phyloP scores from a whole-genome alignment of 176 grass and related monocot species.

The Oryza rufipogon region DNA sequence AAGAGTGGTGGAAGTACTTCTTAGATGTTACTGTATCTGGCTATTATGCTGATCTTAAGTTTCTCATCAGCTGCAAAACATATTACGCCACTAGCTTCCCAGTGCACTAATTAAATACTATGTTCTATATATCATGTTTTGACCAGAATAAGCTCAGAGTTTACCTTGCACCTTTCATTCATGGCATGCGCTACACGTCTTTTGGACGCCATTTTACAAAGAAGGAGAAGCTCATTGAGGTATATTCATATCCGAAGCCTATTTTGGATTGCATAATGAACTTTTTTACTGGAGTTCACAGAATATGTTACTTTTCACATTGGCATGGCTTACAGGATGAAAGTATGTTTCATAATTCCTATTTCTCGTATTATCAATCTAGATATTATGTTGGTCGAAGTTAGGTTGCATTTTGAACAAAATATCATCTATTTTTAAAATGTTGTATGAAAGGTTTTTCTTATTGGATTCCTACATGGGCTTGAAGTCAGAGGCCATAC shows the following conservation, averaged over 20 bases:
- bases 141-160: conserved; percentile 66
- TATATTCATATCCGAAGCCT: conserved; percentile 23
- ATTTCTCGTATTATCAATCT: background rate
- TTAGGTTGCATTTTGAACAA: background rate
- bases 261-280: conserved; percentile 4
- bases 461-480: background rate
- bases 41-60: background rate
- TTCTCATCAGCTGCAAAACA: background rate
- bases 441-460: background rate
- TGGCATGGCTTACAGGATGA: background rate
- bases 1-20: background rate
- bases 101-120: conserved; percentile 6
- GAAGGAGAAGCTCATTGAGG: conserved; percentile 72
- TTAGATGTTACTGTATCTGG: background rate
- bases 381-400: conserved; percentile 3
- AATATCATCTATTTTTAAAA: background rate
- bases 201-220: conserved; percentile 89
- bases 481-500: background rate
- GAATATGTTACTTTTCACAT: background rate
- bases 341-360: background rate
- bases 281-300: background rate
- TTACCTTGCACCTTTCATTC: conserved; percentile 75
- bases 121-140: background rate
- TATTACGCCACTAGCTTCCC: conserved; percentile 2
- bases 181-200: conserved; percentile 84